Evolutionary conservation across 768 basidiomycete species (phyloP).

Genomic region (Psilocybe tampanensis): DNA sequence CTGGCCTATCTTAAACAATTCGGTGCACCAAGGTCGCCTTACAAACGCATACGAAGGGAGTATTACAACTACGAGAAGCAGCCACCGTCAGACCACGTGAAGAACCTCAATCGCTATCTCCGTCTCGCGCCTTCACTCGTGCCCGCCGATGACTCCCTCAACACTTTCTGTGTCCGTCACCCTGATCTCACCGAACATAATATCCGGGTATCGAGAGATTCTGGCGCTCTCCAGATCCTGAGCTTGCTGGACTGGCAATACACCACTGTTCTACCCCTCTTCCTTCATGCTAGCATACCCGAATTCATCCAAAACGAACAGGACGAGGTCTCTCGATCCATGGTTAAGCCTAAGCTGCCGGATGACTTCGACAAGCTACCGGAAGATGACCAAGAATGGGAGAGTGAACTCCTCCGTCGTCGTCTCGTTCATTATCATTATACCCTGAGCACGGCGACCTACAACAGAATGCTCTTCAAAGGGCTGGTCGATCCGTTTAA

Average conservation of each 20-base stretch:
- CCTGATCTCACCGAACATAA: slow-evolving; percentile 53
- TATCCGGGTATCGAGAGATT: slow-evolving; percentile 48
- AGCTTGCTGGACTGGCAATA: slow-evolving; percentile 59
- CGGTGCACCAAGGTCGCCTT: slow-evolving; percentile 48
- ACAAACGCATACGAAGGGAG: slow-evolving; percentile 42
- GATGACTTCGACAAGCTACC: slow-evolving; percentile 42
- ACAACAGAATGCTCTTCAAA: slow-evolving; percentile 28
- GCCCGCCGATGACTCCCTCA: slow-evolving; percentile 38
- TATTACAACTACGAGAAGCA: slow-evolving; percentile 47
- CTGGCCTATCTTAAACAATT: slow-evolving; percentile 48
- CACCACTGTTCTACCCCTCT: slow-evolving; percentile 51
- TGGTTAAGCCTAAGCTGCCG: slow-evolving; percentile 45
- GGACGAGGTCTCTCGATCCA: slow-evolving; percentile 39
- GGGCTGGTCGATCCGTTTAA: slow-evolving; percentile 22
- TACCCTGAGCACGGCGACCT: slow-evolving; percentile 42
- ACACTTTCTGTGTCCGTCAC: slow-evolving; percentile 53
- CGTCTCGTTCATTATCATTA: slow-evolving; percentile 56
- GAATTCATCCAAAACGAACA: slow-evolving; percentile 47
- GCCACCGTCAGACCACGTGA: slow-evolving; percentile 43
- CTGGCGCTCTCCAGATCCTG: slow-evolving; percentile 34
- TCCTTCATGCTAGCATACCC: slow-evolving; percentile 51
- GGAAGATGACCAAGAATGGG: slow-evolving; percentile 33
- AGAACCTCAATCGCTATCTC: slow-evolving; percentile 52
- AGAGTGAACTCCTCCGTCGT: slow-evolving; percentile 39
- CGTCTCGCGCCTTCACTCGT: slow-evolving; percentile 49